Base-by-base conservation (phyloP, 306 rosid genomes). In the Aeschynomene evenia region DNA sequence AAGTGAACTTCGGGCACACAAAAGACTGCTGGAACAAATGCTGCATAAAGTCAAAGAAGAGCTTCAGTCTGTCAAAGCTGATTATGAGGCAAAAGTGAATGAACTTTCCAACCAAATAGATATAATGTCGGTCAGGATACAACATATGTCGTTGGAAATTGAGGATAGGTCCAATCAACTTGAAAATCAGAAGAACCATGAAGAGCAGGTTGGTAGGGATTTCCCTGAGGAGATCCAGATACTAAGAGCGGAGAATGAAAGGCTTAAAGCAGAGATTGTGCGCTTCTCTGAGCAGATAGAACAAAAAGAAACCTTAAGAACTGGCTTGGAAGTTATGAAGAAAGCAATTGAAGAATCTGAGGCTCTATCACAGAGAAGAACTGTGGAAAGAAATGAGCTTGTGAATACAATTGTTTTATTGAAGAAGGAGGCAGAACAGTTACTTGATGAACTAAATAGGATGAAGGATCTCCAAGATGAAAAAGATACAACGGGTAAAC, bases 371-470 rank as follows among this genome's bases (percentile, higher is more conserved):
- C 81, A 62, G 42, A 77, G 62, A 55, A 80, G 79, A 75, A 79
- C 52, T 26, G 77, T 19, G 19, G 89, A 90, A 74, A 88, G 89
- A 79, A 80, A 80, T 51, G 89, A 86, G 78, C 82, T 85, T 37
- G 81, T 81, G 79, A 74, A 39, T 75, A 68, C 84, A 62, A 85
- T 86, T 79, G 78, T 85, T 59, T 57, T 63, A 68, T 48, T 86
- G 72, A 80, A 80, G 81, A 85, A 86, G 84, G 94, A 88, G 77
- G 84, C 80, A 19, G 90, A 90, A 72, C 75, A 64, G 82, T 82
- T 76, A 16, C 67, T 76, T 60, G 84, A 68, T 65, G 92, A 86
- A 82, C 34, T 90, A 45, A 88, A 68, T 57, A 79, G 63, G 73
- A 46, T 79, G 68, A 82, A 55, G 62, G 71, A 84, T 72, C 65